Base-by-base conservation (phyloP, 2,329 filamentous ascomycete genomes). In the Cladosporium sp. region DNA sequence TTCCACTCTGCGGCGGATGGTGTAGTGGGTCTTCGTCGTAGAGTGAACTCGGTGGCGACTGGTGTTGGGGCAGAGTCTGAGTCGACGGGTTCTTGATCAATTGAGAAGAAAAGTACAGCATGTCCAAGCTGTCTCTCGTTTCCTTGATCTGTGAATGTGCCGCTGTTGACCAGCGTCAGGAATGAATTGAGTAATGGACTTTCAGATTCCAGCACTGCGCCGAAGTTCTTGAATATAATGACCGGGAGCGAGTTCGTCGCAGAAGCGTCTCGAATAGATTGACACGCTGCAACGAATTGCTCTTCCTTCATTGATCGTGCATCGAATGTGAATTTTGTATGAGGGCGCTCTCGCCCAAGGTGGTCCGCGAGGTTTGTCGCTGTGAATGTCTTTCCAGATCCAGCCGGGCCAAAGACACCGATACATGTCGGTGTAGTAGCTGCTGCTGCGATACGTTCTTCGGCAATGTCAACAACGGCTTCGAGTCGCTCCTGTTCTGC, bases 351-450 rank as follows among this genome's bases (percentile, higher is more conserved):
- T 30, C 55, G 65, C n/a, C 69, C 69, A 8, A 71, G 59, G 30
- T 76, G 70, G 15, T 71, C 67, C 5, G 72, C 72, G 5, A 77
- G 66, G 55, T 74, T 76, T 1, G 71, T 64, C 15, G 74, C 71
- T n/a, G 72, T 70, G 59, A 73, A 77, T 58, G 75, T 76, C 69
- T 77, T 77, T 18, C 75, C 75, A 11, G 73, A 73, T 32, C 75
- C 75, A 3, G 73, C 66, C 3, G 72, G 70, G 1, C 75, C 75
- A 10, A 73, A 52, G 8, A 77, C 69, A 8, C 74, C 74, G 28
- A 77, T 73, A 11, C 73, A 76, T 3, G 74, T 76, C 3, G 75
- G 75, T 28, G 69, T 64, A 11, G 67, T 58, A 4, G 55, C 70
- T 24, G 68, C 58, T 4, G 73, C 68, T 51, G 65, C 58, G 8